Conservation (phyloP, 306 rosid genomes). For the Amphicarpaea edgeworthii region DNA sequence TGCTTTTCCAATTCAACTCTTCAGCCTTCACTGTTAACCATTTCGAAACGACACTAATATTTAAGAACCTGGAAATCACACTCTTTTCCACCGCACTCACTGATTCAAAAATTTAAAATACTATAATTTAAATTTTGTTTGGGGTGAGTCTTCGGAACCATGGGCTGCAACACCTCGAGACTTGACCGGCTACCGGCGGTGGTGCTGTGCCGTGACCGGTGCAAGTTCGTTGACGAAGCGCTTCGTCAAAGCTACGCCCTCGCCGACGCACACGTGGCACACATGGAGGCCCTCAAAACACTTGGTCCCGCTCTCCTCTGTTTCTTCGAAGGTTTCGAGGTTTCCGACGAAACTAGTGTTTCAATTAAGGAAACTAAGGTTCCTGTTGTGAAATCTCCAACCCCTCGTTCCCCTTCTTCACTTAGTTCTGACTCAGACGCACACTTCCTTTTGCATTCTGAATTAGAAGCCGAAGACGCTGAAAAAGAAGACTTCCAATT, state of each 20-base stretch:
- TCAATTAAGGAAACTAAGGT: not conserved
- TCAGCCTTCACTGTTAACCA: conserved; percentile 16
- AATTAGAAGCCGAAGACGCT: conserved; percentile 35
- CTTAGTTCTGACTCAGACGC: conserved; percentile 54
- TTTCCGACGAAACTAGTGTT: not conserved
- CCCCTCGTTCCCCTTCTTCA: conserved; percentile 43
- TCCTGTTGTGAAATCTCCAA: conserved; percentile 17
- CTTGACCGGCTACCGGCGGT: conserved; percentile 79
- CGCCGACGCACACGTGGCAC: conserved; percentile 79
- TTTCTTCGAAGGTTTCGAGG: conserved; percentile 57
- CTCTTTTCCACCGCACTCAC: not conserved
- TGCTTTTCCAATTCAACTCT: conserved; percentile 32
- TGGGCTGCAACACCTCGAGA: conserved; percentile 83
- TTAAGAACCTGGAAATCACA: not conserved
- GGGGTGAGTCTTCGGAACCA: conserved; percentile 25
- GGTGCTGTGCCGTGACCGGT: conserved; percentile 86
- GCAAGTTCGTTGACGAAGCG: conserved; percentile 71
- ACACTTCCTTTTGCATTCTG: conserved; percentile 51
- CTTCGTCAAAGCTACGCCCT: conserved; percentile 66
- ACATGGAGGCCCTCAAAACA: conserved; percentile 67
- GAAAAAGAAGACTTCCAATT: conserved; percentile 50
- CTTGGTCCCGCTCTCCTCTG: conserved; percentile 65
- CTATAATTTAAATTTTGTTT: not conserved
- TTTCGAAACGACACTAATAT: conserved; percentile 7
- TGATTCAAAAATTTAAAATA: not conserved